Evolutionary conservation across 768 basidiomycete genomes (phyloP).

Genomic region (Kwoniella botswanensis): DNA sequence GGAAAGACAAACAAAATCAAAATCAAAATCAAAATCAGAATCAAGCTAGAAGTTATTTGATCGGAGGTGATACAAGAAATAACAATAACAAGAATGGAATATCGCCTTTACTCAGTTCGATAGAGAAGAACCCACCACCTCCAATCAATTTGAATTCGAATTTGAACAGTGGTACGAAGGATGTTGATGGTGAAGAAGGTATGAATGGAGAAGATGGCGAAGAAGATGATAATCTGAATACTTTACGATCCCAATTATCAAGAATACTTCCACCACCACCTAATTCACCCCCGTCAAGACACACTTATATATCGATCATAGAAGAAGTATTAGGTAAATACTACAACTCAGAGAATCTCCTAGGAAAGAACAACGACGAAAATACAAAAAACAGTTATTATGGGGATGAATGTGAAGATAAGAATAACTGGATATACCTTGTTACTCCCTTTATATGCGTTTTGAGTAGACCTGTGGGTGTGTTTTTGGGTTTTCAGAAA

Average conservation of each 20-base stretch:
- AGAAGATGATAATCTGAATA: slow-evolving; percentile 14
- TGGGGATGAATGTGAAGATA: slow-evolving; percentile 12
- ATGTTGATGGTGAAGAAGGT: not conserved
- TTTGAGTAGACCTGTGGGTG: slow-evolving; percentile 37
- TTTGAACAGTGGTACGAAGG: not conserved
- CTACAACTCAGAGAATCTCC: slow-evolving; percentile 29
- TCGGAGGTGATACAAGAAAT: not conserved
- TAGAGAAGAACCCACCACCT: slow-evolving; percentile 6
- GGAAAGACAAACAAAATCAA: not conserved
- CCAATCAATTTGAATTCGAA: not conserved
- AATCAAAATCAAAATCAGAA: not conserved
- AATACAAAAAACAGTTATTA: not conserved
- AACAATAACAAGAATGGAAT: not conserved
- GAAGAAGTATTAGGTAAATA: slow-evolving; percentile 51
- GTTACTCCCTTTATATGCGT: slow-evolving; percentile 51
- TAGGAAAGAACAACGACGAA: slow-evolving; percentile 29
- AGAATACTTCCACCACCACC: slow-evolving; percentile 48
- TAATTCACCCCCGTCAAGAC: slow-evolving; percentile 37
- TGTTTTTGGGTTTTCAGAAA: slow-evolving; percentile 50
- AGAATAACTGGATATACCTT: slow-evolving; percentile 46
- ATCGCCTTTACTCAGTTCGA: not conserved
- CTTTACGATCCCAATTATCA: slow-evolving; percentile 36
- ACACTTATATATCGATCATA: slow-evolving; percentile 38
- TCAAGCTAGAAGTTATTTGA: not conserved
- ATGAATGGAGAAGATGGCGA: not conserved